Base-by-base conservation (phyloP, 768 basidiomycete genomes). In the Leccinum obscurum region DNA sequence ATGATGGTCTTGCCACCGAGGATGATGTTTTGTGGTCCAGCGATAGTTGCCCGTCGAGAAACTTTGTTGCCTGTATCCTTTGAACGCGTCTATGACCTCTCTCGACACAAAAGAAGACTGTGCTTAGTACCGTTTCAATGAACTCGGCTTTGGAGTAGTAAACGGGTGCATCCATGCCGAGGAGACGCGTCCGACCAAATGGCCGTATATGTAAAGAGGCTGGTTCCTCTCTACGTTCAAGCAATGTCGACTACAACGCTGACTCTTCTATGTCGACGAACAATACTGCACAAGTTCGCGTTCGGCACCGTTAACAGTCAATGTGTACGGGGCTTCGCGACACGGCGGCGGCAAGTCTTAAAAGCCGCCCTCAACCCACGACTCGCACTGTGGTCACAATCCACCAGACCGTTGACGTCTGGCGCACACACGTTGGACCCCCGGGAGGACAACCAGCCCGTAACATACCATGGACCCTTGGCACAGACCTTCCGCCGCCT, bases 61-160 rank as follows among this genome's bases (percentile, higher is more conserved):
- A 98, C 95, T 75, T 96, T 96, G 80, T 98, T 96, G 50, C 93
- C 93, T 62, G 93, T 95, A 72, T 95, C 94, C 93, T 95, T 73
- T 61, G 34, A 49, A 50, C 30, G 22, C 46, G 59, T 68, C 57
- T 53, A 54, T 54, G 32, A 28, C 24, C 24, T 57, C 15, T 55
- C 52, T 8, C 35, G 22, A 14, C 3, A 13, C 3, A 26, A 35
- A 24, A 54, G 5, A 55, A 53, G 39, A 39, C 37, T 32, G 34
- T 35, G 10, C n/a, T 52, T 46, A 13, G 58, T 72, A 92, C 92
- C 58, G 92, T 95, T 78, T 95, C 93, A 50, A 95, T 95, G 75
- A 88, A 94, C 74, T 95, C 93, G 32, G 85, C 78, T 64, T 88
- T 88, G 13, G 88, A 84, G 72, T 94, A 93, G 76, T 86, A 89